Evolutionary conservation across 2,329 filamentous ascomycete species (phyloP), one percentile per base, ranked within the genome.

Genomic region (Aspergillus sp.): DNA sequence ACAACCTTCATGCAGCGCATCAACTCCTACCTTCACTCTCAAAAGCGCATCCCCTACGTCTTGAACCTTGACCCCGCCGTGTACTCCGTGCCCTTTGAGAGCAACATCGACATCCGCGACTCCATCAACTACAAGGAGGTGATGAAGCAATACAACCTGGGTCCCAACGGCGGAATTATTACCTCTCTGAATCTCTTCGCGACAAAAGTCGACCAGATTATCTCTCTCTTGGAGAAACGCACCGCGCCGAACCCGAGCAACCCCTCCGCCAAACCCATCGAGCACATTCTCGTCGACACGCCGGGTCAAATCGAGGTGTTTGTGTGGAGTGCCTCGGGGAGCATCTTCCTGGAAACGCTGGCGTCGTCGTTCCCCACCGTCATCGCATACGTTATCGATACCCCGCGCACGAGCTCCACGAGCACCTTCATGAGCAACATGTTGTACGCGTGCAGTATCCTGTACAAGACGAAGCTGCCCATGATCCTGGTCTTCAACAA

Each of bases 401-500:
- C 94, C 1, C 94, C 95, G 3, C 86, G 94, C 49, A 96, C 92
- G 13, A 86, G 88, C 32, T 96, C 91, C 36, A 97, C 94, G 0
- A 92, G 88, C 58, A 99, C 94, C 0, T 99, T 99, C 75, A 99
- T 99, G 94, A 95, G 89, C 71, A 99, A 99, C 76, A 99, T 99
- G 94, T 86, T 99, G 41, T 99, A 99, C 73, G 94, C 94, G 19
- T 97, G 94, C 80, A 96, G 89, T 55, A 99, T 99, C 59, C 83
- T 99, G 14, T 99, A 99, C 83, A 97, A 97, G 79, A 97, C 93
- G 2, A 96, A 96, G 71, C 80, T 99, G 0, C 94, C 94, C 20
- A 99, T 99, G 94, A 95, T 99, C 49, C 78, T 99, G 6, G 94
- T 99, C 10, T 97, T 99, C 81, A 99, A 99, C 80, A 99, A 99